Conservation (phyloP, 2,329 filamentous ascomycete genomes). For the Microcyclospora pomicola region DNA sequence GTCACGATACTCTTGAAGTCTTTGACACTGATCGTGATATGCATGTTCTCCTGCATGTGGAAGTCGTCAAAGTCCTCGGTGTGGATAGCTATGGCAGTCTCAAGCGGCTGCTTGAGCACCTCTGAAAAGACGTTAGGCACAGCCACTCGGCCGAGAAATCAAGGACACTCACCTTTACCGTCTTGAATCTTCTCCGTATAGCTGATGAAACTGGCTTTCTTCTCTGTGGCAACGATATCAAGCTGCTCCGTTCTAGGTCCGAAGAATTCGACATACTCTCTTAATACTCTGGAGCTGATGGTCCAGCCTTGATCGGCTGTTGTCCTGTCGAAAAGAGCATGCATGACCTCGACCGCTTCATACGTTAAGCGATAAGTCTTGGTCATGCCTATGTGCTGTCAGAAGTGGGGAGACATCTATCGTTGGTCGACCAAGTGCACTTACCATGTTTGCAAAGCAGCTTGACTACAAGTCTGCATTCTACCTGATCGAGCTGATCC, state of each 20-base stretch:
- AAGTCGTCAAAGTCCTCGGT: constrained; percentile 65
- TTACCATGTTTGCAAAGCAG: constrained; percentile 60
- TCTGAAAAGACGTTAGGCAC: constrained; percentile 32
- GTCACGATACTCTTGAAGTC: constrained; percentile 69
- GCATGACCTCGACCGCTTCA: constrained; percentile 58
- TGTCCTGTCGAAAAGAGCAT: constrained; percentile 58
- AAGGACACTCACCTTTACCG: constrained; percentile 39
- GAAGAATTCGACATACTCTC: constrained; percentile 68
- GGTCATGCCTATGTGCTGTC: constrained; percentile 43
- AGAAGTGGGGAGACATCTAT: constrained; percentile 8
- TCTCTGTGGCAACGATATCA: constrained; percentile 60
- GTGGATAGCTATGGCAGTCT: constrained; percentile 66
- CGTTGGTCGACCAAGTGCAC: background rate
- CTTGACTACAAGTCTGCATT: constrained; percentile 61
- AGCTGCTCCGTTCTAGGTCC: constrained; percentile 68
- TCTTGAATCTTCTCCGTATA: constrained; percentile 68
- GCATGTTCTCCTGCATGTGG: constrained; percentile 57
- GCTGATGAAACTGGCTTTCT: constrained; percentile 59
- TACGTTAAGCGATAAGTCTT: constrained; percentile 67
- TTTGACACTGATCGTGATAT: constrained; percentile 69
- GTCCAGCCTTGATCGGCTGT: constrained; percentile 57
- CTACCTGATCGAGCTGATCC: constrained; percentile 51
- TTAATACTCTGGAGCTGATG: constrained; percentile 55
- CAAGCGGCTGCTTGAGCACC: constrained; percentile 64
- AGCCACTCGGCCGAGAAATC: background rate